These are phyloP conservation scores for Chalara sp. DNA, from an alignment of 2,329 filamentous ascomycete species.

Conservation along the genomic window DNA sequence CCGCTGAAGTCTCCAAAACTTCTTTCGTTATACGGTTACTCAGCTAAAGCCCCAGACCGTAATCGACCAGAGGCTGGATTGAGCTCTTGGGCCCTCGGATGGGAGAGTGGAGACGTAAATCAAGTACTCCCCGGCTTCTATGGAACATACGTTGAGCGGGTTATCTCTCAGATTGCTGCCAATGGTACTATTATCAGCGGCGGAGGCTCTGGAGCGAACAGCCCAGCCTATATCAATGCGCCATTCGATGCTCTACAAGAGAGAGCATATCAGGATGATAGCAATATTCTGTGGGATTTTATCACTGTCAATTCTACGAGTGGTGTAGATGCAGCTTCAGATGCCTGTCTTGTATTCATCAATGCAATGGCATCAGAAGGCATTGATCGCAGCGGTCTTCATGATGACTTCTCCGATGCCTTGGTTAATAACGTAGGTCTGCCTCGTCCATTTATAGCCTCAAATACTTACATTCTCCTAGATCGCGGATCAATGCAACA, in stretches of 20 bases:
- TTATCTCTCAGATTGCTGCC: constrained; percentile 30
- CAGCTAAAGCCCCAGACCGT: constrained; percentile 29
- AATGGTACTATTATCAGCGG: constrained; percentile 41
- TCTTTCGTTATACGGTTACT: constrained; percentile 56
- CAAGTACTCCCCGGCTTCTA: constrained; percentile 2
- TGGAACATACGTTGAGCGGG: neutral
- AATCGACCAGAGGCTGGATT: neutral
- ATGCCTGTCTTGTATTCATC: constrained; percentile 63
- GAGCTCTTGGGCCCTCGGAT: neutral
- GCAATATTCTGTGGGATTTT: constrained; percentile 54
- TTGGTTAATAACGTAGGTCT: constrained; percentile 46
- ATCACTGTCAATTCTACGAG: constrained; percentile 39
- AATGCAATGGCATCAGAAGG: constrained; percentile 69
- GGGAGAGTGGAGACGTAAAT: neutral
- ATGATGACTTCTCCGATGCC: constrained; percentile 51
- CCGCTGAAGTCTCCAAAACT: constrained; percentile 41
- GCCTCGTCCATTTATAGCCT: constrained; percentile 23
- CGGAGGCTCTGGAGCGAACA: constrained; percentile 32
- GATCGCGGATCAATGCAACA: constrained; percentile 42
- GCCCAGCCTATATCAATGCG: constrained; percentile 40
- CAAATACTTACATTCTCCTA: neutral
- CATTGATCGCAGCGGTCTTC: constrained; percentile 52
- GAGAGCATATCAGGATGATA: constrained; percentile 47
- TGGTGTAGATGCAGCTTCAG: constrained; percentile 39
- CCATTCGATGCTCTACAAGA: constrained; percentile 49